Evolutionary conservation across 768 basidiomycete genomes (phyloP).

Genomic region (Auriscalpium microsporum): DNA sequence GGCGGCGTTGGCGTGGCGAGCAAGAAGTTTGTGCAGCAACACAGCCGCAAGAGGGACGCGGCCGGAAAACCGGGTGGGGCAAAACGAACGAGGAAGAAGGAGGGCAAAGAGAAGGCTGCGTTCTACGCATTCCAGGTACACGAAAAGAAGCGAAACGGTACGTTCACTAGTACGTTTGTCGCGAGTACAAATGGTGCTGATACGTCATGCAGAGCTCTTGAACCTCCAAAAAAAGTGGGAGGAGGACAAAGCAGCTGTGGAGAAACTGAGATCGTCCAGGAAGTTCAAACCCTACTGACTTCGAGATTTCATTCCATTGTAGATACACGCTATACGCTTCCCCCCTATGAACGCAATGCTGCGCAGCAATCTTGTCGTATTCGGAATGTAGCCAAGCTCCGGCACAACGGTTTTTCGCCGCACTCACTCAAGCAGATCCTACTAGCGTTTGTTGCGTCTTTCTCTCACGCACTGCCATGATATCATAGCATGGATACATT

Average conservation of each 20-base stretch:
- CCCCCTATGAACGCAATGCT: too few relatives aligned
- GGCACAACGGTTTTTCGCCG: too few relatives aligned
- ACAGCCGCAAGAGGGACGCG: conserved; percentile 4
- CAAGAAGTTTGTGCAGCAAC: conserved; percentile 42
- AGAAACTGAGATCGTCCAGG: conserved; percentile 67
- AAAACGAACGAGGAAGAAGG: conserved; percentile 52
- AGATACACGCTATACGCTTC: too few relatives aligned
- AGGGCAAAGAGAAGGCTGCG: conserved; percentile 49
- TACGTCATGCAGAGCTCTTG: conserved; percentile 35
- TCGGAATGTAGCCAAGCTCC: too few relatives aligned
- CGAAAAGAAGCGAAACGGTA: conserved; percentile 82
- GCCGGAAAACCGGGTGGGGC: conserved; percentile 25
- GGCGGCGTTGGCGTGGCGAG: conserved; percentile 63
- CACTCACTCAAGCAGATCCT: too few relatives aligned
- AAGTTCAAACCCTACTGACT: conserved; percentile 82
- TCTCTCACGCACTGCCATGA: too few relatives aligned
- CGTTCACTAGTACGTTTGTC: conserved; percentile 11
- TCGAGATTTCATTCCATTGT: too few relatives aligned
- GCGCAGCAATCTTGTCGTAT: too few relatives aligned
- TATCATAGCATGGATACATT: too few relatives aligned
- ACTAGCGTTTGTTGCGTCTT: too few relatives aligned
- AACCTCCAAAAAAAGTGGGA: conserved; percentile 75
- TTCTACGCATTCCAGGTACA: conserved; percentile 91
- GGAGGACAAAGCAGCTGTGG: conserved; percentile 79
- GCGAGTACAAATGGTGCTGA: conserved; percentile 1